Conservation (phyloP, 352 stramenopile species). For the Phytophthora pisi region DNA sequence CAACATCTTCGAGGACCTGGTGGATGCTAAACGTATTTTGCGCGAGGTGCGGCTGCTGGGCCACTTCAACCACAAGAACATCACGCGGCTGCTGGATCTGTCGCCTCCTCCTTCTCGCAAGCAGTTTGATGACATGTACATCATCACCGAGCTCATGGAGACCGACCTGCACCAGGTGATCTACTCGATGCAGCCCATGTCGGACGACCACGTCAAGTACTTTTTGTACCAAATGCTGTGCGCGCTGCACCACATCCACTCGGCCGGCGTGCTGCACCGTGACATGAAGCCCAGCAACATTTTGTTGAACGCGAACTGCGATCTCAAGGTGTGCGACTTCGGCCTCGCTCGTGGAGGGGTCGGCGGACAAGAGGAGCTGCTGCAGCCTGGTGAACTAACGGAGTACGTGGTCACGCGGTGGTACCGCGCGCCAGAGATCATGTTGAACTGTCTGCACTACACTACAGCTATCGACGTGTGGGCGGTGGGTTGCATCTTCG, state of each 20-base stretch:
- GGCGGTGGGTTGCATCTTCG: conserved; percentile 98
- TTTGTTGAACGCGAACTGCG: conserved; percentile 80
- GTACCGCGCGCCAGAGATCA: conserved; percentile 92
- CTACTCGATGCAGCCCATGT: conserved; percentile 93
- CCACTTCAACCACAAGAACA: conserved; percentile 93
- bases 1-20: conserved; percentile 95
- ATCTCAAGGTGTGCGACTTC: conserved; percentile 85
- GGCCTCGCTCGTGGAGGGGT: conserved; percentile 69
- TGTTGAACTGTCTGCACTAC: conserved; percentile 96
- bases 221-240: conserved; percentile 88
- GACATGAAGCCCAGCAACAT: conserved; percentile 89
- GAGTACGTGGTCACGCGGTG: conserved; percentile 79
- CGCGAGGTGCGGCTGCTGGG: conserved; percentile 90
- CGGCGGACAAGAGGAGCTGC: conserved; percentile 17
- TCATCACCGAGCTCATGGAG: conserved; percentile 97
- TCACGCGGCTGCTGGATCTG: conserved; percentile 93
- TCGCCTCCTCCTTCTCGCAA: conserved; percentile 90
- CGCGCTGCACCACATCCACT: conserved; percentile 94
- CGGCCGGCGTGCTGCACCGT: conserved; percentile 83
- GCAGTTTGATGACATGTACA: conserved; percentile 96
- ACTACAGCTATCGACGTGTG: conserved; percentile 94
- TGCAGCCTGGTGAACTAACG: conserved; percentile 50
- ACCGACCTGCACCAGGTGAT: conserved; percentile 97
- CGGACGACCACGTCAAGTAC: conserved; percentile 88
- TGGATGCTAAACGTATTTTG: conserved; percentile 98